These are phyloP conservation scores for Aspergillus diversus DNA, from an alignment of 495 filamentous ascomycete genomes.

Conservation along the genomic window DNA sequence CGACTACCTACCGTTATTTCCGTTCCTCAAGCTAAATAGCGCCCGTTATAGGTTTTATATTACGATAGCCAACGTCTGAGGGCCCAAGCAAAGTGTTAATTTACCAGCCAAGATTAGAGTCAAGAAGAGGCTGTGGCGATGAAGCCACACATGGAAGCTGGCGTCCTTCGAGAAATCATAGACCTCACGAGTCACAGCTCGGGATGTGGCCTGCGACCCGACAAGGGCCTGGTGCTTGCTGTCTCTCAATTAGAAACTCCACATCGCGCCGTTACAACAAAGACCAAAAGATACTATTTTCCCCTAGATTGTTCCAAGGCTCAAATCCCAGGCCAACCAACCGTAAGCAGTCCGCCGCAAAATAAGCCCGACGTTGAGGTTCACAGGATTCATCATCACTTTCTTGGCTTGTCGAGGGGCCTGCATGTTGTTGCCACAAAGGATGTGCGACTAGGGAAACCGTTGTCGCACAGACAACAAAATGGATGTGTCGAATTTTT, in stretches of 20 bases:
- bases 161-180: constrained; percentile 21
- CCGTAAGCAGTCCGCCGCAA: background rate
- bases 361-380: constrained; percentile 1
- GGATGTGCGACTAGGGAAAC: constrained; percentile 14
- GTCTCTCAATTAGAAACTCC: background rate
- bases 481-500: constrained; percentile 9
- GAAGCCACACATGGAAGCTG: constrained; percentile 24
- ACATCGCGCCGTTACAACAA: background rate
- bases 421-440: constrained; percentile 11
- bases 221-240: background rate
- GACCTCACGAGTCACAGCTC: background rate
- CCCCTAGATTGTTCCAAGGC: background rate
- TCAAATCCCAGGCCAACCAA: background rate
- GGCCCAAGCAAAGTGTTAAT: constrained; percentile 15
- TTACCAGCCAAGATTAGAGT: constrained; percentile 16
- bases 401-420: constrained; percentile 11
- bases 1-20: background rate
- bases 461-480: constrained; percentile 27
- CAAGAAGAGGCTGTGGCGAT: background rate
- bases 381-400: constrained; percentile 5
- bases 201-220: background rate
- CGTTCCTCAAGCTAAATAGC: background rate
- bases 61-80: constrained; percentile 8
- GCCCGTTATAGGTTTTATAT: background rate
- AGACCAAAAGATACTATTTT: background rate